Base-by-base conservation (phyloP, 805 yeast species). In the Cyberlindnera maritima region DNA sequence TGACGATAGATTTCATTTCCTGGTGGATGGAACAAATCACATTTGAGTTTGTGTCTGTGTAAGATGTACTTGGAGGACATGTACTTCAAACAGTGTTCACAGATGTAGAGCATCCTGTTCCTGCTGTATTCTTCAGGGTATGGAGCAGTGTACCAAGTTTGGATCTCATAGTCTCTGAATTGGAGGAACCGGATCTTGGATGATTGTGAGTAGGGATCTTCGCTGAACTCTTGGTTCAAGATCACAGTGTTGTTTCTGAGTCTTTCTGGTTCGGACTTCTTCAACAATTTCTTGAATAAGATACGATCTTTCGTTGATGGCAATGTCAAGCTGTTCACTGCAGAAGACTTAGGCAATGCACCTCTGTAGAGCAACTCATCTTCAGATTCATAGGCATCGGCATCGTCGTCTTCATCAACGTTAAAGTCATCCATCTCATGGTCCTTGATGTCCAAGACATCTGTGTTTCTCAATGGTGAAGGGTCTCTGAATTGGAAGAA, bases 111-210 rank as follows among this genome's bases (percentile, higher is more conserved):
- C 2, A 81, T 75, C 36, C 71, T 70, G 39, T 81, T 77, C 26
- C 74, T 74, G 36, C 88, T 79, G 59, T 81, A 88, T 59, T 88
- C 94, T 50, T 86, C 90, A 0, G 98, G 97, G 61, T 88, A 94
- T 1, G 98, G 98, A 0, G 97, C 83, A 3, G 87, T 79, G 65
- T 87, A 91, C 96, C 97, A 89, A 0, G 97, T 88, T 50, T 85
- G 86, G 23, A 94, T 87, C 61, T 85, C 90, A 63, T 68, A 79
- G 37, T 76, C 76, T 31, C 89, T 79, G 54, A 91, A 81, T 56
- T 83, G 89, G 20, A 91, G 82, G 46, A 77, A 78, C 41, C 76
- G 59, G 43, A 57, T 58, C 52, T 49, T 62, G 14, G 60, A 51
- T 15, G 49, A 41, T 41, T 54, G 55, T 3, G 41, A 28, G 17